phyloP scores from a whole-genome alignment of 2,329 filamentous ascomycete species.

The Microdochium trichocladiopsis region DNA sequence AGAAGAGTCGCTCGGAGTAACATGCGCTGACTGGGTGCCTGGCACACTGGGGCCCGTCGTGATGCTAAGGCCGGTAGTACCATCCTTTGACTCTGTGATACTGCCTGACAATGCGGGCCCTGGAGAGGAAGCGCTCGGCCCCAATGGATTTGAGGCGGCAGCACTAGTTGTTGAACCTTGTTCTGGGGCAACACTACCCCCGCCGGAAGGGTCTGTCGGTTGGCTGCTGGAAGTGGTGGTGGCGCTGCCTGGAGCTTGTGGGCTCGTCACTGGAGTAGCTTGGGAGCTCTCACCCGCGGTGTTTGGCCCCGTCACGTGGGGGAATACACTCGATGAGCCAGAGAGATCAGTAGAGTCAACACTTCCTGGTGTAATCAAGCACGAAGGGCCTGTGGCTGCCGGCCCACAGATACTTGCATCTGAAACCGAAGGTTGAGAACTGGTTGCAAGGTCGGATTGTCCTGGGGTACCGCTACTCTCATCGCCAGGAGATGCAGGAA shows the following conservation, averaged over 20 bases:
- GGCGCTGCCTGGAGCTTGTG: not conserved
- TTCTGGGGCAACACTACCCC: not conserved
- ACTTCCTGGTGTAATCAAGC: not conserved
- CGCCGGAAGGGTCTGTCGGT: not conserved
- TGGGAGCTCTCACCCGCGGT: not conserved
- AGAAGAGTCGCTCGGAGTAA: no score
- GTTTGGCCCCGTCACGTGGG: not conserved
- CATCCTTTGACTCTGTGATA: no score
- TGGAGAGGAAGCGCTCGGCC: not conserved
- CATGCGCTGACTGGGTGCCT: no score
- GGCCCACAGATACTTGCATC: not conserved
- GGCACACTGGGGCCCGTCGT: no score
- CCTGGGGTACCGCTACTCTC: slow-evolving; percentile 3
- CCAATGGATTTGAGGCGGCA: not conserved
- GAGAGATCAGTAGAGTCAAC: not conserved
- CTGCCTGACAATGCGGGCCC: not conserved
- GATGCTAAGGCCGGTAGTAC: no score
- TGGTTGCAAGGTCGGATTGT: slow-evolving; percentile 9
- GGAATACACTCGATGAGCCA: not conserved
- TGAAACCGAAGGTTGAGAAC: not conserved
- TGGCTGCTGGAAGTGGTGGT: not conserved
- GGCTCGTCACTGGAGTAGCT: not conserved
- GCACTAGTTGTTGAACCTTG: not conserved
- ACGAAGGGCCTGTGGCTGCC: not conserved
- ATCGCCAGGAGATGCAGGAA: not conserved